Evolutionary conservation across 768 basidiomycete species (phyloP).

Genomic region (Tricholoma bakamatsutake): DNA sequence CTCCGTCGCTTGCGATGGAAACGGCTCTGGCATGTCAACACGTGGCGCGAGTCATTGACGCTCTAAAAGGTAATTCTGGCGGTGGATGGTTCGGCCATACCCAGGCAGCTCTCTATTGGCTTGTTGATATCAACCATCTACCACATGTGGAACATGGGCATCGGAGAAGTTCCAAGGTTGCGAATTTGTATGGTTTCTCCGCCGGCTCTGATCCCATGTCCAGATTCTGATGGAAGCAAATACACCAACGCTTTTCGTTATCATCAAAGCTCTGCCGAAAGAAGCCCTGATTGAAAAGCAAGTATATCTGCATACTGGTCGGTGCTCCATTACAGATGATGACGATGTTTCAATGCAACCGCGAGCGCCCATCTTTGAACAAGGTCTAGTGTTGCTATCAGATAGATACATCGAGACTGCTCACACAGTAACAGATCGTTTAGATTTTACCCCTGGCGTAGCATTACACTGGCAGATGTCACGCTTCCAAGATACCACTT

Average conservation of each 20-base stretch:
- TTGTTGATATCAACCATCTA: conserved; percentile 37
- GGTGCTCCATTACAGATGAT: conserved; percentile 38
- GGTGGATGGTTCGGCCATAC: conserved; percentile 57
- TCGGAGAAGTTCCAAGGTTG: conserved; percentile 15
- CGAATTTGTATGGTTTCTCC: not conserved
- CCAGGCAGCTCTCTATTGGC: conserved; percentile 71
- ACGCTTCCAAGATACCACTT: conserved; percentile 31
- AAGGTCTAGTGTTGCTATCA: conserved; percentile 28
- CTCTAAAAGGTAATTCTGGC: conserved; percentile 48
- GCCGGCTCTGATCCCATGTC: not conserved
- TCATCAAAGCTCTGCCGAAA: conserved; percentile 63
- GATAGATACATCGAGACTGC: not conserved
- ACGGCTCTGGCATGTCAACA: conserved; percentile 79
- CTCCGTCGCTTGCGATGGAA: conserved; percentile 54
- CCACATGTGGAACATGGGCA: conserved; percentile 36
- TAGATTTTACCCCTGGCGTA: conserved; percentile 5
- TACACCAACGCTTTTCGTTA: conserved; percentile 49
- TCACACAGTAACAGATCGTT: not conserved
- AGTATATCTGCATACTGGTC: conserved; percentile 64
- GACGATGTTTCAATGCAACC: conserved; percentile 26
- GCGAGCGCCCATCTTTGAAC: conserved; percentile 30
- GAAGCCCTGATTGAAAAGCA: conserved; percentile 74
- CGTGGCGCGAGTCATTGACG: conserved; percentile 57
- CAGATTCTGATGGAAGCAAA: conserved; percentile 9
- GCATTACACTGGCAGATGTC: conserved; percentile 45